Percentiles rank a stretch among this genome's conserved stretches.
phyloP scores from a whole-genome alignment of 1,284 basidiomycete genomes.

The Microbotryomycetes sp. region DNA sequence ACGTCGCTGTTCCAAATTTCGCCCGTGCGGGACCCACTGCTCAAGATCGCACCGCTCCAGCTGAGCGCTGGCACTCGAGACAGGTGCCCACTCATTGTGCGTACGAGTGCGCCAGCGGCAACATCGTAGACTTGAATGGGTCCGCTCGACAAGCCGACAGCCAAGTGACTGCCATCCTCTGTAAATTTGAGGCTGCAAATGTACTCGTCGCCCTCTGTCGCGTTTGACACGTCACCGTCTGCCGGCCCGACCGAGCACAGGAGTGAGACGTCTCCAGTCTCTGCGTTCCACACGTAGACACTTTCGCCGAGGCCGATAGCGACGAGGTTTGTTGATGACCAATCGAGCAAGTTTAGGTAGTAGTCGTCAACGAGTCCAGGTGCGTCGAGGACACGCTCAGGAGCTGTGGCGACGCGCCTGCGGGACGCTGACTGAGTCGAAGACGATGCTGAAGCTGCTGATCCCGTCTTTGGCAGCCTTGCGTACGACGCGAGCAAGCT shows the following conservation, averaged over 20 bases:
- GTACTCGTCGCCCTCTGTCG: slow-evolving; percentile 52
- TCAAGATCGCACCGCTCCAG: slow-evolving; percentile 79
- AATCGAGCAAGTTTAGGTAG: slow-evolving; percentile 88
- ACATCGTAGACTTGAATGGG: slow-evolving; percentile 96
- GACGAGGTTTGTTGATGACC: slow-evolving; percentile 78
- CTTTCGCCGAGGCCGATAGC: slow-evolving; percentile 76
- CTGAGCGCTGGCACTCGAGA: slow-evolving; percentile 71
- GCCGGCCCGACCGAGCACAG: slow-evolving; percentile 45
- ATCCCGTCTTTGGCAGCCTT: slow-evolving; percentile 30
- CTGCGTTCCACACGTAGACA: slow-evolving; percentile 89
- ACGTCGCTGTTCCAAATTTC: slow-evolving; percentile 94
- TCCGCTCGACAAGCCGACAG: slow-evolving; percentile 74
- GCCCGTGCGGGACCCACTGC: slow-evolving; percentile 82
- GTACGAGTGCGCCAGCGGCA: slow-evolving; percentile 66
- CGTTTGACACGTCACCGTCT: slow-evolving; percentile 34
- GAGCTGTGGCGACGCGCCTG: slow-evolving; percentile 72
- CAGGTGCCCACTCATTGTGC: slow-evolving; percentile 75
- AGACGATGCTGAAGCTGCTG: slow-evolving; percentile 47
- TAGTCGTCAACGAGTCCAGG: slow-evolving; percentile 94
- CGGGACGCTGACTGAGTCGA: slow-evolving; percentile 60
- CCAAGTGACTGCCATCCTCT: slow-evolving; percentile 77
- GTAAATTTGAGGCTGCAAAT: slow-evolving; percentile 77
- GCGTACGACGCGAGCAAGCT: slow-evolving; percentile 38
- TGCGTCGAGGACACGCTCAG: slow-evolving; percentile 87
- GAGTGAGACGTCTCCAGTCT: slow-evolving; percentile 71